Percentiles rank a stretch among this genome's conserved stretches.
Conservation (phyloP, 2,329 filamentous ascomycete genomes). For the Penicillium sp. region DNA sequence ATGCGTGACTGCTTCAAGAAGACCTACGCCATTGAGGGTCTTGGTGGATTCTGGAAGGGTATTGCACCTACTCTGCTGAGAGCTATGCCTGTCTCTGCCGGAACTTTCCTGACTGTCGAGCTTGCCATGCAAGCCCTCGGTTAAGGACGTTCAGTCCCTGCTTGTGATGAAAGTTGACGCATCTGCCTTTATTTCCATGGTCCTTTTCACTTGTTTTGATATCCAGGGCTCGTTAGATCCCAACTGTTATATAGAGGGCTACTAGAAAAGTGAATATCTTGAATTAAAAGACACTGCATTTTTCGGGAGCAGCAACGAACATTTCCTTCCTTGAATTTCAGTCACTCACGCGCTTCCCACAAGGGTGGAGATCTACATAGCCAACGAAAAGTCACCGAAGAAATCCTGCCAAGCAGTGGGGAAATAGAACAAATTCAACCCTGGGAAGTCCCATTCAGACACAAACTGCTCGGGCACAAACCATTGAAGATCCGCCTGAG, state of each 20-base stretch:
- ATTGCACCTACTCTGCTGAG: conserved; percentile 86
- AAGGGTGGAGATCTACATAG: neutral
- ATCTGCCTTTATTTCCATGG: conserved; percentile 6
- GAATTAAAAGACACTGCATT: conserved; percentile 1
- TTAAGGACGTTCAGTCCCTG: conserved; percentile 24
- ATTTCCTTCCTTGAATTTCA: too few species aligned
- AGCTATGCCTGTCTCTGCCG: conserved; percentile 95
- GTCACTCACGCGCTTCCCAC: neutral
- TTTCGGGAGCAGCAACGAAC: neutral
- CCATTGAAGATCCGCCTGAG: conserved; percentile 53
- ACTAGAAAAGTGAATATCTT: conserved; percentile 7
- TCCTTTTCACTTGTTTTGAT: conserved; percentile 17
- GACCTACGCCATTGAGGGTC: conserved; percentile 75
- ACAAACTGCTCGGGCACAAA: conserved; percentile 59
- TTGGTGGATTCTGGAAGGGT: conserved; percentile 90
- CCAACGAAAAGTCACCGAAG: conserved; percentile 46
- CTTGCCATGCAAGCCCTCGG: conserved; percentile 50
- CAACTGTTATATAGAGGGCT: conserved; percentile 5
- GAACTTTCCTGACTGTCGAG: conserved; percentile 83
- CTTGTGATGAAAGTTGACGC: conserved; percentile 12
- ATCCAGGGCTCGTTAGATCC: conserved; percentile 19
- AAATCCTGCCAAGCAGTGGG: conserved; percentile 52
- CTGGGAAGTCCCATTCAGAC: conserved; percentile 61
- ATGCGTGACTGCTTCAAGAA: conserved; percentile 91
- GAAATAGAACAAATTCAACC: conserved; percentile 54